Percentiles rank a stretch among this genome's conserved stretches.
Evolutionary conservation across 2,329 filamentous ascomycete genomes (phyloP).

Genomic region (Huntiella bhutanensis): DNA sequence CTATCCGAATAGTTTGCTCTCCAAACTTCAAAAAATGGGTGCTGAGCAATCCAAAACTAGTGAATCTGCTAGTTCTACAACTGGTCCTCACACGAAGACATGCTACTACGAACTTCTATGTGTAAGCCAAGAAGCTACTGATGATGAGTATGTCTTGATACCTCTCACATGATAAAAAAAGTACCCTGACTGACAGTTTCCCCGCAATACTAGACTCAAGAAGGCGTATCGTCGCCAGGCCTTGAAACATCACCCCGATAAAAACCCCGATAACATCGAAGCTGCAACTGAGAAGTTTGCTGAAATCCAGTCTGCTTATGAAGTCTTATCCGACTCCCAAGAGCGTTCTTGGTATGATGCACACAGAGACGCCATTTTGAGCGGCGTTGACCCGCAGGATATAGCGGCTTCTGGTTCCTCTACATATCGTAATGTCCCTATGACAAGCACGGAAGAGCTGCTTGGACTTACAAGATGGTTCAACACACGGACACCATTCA

Average conservation of each 20-base stretch:
- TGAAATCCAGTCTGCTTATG: slow-evolving; percentile 81
- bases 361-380: slow-evolving; percentile 69
- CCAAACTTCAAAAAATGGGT: slow-evolving; percentile 24
- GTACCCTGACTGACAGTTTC: not conserved
- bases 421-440: slow-evolving; percentile 46
- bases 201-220: slow-evolving; percentile 45
- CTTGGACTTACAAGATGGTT: slow-evolving; percentile 63
- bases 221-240: slow-evolving; percentile 83
- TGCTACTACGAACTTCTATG: slow-evolving; percentile 76
- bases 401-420: slow-evolving; percentile 29
- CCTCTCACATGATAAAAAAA: not conserved
- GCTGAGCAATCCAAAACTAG: slow-evolving; percentile 33
- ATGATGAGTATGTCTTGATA: slow-evolving; percentile 48
- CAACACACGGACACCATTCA: slow-evolving; percentile 57
- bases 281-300: slow-evolving; percentile 72
- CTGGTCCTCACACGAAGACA: slow-evolving; percentile 34
- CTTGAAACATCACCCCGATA: slow-evolving; percentile 83
- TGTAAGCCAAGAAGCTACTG: slow-evolving; percentile 51
- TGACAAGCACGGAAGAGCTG: slow-evolving; percentile 69
- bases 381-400: slow-evolving; percentile 34
- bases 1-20: not conserved
- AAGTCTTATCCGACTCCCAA: slow-evolving; percentile 88
- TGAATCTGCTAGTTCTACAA: slow-evolving; percentile 13
- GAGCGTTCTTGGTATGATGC: slow-evolving; percentile 97
- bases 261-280: slow-evolving; percentile 74